Conservation (phyloP, 148 eudicot species). For the Arctostaphylos glauca region DNA sequence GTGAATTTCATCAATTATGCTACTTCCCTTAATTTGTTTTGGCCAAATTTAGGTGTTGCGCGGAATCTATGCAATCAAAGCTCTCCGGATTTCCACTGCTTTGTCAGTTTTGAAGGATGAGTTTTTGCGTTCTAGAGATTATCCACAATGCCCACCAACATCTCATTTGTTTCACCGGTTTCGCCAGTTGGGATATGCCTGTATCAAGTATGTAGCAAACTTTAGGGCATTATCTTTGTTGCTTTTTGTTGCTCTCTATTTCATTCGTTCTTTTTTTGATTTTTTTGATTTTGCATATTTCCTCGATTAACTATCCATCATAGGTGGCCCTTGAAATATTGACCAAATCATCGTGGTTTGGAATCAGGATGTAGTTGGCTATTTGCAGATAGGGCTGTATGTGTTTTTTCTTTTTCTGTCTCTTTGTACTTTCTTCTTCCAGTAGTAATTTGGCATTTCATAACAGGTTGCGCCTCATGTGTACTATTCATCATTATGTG, state of each 20-base stretch:
- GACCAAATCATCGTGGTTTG: background rate
- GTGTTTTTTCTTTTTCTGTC: background rate
- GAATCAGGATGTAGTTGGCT: constrained; percentile 4
- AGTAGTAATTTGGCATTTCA: background rate
- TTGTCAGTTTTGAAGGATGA: constrained; percentile 94
- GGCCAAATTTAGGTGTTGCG: constrained; percentile 59
- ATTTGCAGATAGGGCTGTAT: background rate
- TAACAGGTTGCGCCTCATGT: background rate
- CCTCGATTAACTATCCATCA: background rate
- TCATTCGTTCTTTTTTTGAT: background rate
- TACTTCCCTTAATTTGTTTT: constrained; percentile 12
- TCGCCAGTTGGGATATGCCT: constrained; percentile 94
- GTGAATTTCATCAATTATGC: constrained; percentile 13
- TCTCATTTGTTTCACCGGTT: constrained; percentile 94
- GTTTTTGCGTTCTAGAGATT: constrained; percentile 94
- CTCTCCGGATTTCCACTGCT: constrained; percentile 95
- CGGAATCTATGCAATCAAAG: constrained; percentile 90
- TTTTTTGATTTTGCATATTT: background rate
- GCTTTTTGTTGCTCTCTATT: background rate
- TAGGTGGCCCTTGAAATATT: background rate
- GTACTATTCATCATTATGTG: background rate
- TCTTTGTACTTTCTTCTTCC: background rate
- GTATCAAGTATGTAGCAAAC: constrained; percentile 65
- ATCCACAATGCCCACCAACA: constrained; percentile 93
- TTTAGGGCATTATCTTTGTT: background rate